These are phyloP conservation scores for Fusarium virguliforme DNA, from an alignment of 2,329 filamentous ascomycete species.

Conservation along the genomic window DNA sequence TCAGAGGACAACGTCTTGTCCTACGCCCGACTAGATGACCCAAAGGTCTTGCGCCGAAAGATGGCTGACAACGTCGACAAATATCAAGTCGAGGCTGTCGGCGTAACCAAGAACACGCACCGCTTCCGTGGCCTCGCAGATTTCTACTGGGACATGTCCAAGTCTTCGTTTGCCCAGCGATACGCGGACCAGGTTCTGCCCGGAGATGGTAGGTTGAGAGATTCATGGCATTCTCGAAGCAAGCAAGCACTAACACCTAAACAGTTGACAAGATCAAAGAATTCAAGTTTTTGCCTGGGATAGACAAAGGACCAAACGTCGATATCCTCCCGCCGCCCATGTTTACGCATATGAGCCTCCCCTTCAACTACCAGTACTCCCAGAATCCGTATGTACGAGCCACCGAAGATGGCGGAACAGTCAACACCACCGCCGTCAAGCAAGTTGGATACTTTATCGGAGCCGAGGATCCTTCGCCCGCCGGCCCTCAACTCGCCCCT, in stretches of 20 bases:
- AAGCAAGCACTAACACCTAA: conserved; percentile 5
- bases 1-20: conserved; percentile 57
- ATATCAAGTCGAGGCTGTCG: conserved; percentile 80
- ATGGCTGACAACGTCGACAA: conserved; percentile 79
- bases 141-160: conserved; percentile 83
- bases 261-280: conserved; percentile 68
- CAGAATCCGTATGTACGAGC: conserved; percentile 86
- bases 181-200: conserved; percentile 81
- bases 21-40: conserved; percentile 67
- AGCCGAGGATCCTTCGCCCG: conserved; percentile 73
- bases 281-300: conserved; percentile 77
- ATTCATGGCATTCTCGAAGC: neutral
- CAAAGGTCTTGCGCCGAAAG: conserved; percentile 71
- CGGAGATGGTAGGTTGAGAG: conserved; percentile 72
- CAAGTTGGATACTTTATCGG: conserved; percentile 73
- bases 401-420: conserved; percentile 70
- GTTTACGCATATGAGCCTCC: conserved; percentile 82
- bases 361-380: conserved; percentile 85
- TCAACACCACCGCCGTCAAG: conserved; percentile 74
- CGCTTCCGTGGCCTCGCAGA: conserved; percentile 91
- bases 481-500: conserved; percentile 74
- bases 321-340: conserved; percentile 85
- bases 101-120: conserved; percentile 84
- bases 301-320: conserved; percentile 71
- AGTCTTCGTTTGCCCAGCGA: conserved; percentile 78